Conservation (phyloP, 192 early-diverging fungal species). For the Coemansia sp. region DNA sequence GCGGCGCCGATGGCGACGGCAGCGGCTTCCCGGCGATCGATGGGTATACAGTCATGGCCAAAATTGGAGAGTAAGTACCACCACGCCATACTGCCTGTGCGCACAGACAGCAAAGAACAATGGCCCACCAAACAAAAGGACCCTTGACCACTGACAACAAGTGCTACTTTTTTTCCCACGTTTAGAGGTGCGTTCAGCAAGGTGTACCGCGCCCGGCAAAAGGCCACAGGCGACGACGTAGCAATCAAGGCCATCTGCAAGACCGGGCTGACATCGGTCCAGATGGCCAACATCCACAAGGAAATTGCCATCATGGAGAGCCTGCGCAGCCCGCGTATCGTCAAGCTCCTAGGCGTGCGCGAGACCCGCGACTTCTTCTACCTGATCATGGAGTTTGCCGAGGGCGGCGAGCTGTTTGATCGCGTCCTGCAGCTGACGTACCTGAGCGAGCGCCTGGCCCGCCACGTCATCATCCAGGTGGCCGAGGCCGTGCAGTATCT, state of each 20-base stretch:
- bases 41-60: constrained; percentile 34
- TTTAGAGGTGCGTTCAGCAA: constrained; percentile 79
- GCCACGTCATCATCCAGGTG: constrained; percentile 82
- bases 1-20: constrained; percentile 17
- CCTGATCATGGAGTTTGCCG: constrained; percentile 72
- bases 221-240: constrained; percentile 56
- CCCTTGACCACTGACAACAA: neutral
- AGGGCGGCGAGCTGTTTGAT: constrained; percentile 91
- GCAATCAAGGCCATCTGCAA: constrained; percentile 83
- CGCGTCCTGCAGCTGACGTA: constrained; percentile 76
- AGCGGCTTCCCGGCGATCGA: constrained; percentile 42
- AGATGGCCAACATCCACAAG: constrained; percentile 79
- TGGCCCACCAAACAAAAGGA: too few species aligned
- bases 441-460: constrained; percentile 68
- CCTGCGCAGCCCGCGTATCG: constrained; percentile 70
- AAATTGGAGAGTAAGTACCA: constrained; percentile 40
- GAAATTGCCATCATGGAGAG: constrained; percentile 83
- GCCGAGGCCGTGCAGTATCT: constrained; percentile 77
- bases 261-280: constrained; percentile 60
- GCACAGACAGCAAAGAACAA: too few species aligned
- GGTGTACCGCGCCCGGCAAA: constrained; percentile 65
- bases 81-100: neutral
- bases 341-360: constrained; percentile 68
- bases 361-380: constrained; percentile 71
- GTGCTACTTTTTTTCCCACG: neutral